Conservation (phyloP, 2,329 filamentous ascomycete species). For the Talaromyces albobiverticillius region DNA sequence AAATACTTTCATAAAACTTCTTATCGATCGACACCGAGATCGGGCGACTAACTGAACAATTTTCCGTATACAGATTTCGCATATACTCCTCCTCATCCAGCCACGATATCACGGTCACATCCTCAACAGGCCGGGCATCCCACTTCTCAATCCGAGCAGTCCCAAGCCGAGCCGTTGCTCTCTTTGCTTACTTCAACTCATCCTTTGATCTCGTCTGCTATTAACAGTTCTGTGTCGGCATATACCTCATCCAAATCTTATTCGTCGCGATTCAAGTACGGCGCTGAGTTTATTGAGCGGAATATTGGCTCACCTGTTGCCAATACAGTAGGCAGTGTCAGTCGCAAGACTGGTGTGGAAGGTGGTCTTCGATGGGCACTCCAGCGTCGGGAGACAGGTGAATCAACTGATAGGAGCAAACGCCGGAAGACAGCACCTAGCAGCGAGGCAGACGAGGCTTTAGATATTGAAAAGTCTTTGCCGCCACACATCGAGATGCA, state of each 20-base stretch:
- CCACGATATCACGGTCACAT: constrained; percentile 3
- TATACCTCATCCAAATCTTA: constrained; percentile 89
- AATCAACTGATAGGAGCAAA: constrained; percentile 36
- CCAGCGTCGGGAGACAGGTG: constrained; percentile 37
- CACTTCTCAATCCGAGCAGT: constrained; percentile 28
- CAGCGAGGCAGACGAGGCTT: constrained; percentile 32
- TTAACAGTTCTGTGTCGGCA: constrained; percentile 77
- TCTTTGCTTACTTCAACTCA: constrained; percentile 85
- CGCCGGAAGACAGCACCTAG: constrained; percentile 41
- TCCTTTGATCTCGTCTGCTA: constrained; percentile 78
- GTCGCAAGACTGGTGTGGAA: constrained; percentile 83
- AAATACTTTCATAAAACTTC: constrained; percentile 15
- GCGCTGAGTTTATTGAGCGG: constrained; percentile 86
- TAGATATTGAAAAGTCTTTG: constrained; percentile 48
- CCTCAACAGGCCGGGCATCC: constrained; percentile 14
- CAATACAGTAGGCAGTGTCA: constrained; percentile 80
- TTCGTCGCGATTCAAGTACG: constrained; percentile 82
- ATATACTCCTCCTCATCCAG: constrained; percentile 12
- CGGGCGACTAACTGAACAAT: neutral
- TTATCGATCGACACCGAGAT: neutral
- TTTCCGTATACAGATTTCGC: constrained; percentile 13
- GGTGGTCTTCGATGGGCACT: constrained; percentile 83
- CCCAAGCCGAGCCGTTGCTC: constrained; percentile 73
- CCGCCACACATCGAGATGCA: constrained; percentile 19
- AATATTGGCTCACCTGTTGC: constrained; percentile 78